Conservation (phyloP, 2,329 filamentous ascomycete species). For the Capronia epimyces region DNA sequence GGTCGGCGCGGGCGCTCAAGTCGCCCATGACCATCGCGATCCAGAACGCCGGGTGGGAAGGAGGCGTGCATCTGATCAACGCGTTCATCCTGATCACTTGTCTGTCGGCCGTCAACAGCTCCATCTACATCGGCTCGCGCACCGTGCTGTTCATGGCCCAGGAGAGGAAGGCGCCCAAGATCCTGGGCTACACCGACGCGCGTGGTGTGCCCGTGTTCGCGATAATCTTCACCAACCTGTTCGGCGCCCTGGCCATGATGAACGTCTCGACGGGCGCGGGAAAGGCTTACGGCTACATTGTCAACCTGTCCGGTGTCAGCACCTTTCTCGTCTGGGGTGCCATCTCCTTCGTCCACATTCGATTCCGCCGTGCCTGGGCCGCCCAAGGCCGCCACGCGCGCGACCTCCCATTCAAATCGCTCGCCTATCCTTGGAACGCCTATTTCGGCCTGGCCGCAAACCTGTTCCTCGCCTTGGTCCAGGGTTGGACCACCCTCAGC, state of each 20-base stretch:
- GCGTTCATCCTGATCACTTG: conserved; percentile 70
- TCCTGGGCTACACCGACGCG: conserved; percentile 65
- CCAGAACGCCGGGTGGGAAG: conserved; percentile 66
- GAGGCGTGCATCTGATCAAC: conserved; percentile 71
- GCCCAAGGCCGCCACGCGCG: conserved; percentile 36
- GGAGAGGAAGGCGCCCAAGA: conserved; percentile 62
- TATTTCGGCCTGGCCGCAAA: conserved; percentile 47
- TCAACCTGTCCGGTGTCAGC: conserved; percentile 22
- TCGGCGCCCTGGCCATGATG: conserved; percentile 24
- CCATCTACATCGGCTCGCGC: conserved; percentile 66
- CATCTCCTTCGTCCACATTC: conserved; percentile 41
- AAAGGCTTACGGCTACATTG: conserved; percentile 23
- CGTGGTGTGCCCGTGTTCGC: conserved; percentile 20
- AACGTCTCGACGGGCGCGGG: conserved; percentile 20
- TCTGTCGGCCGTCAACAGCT: conserved; percentile 65
- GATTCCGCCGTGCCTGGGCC: conserved; percentile 38
- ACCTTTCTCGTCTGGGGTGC: conserved; percentile 29
- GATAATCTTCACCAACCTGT: conserved; percentile 22
- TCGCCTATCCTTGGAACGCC: conserved; percentile 50
- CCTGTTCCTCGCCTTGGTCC: conserved; percentile 47
- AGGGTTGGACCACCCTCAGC: conserved; percentile 50
- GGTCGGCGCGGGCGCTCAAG: conserved; percentile 58
- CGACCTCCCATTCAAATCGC: conserved; percentile 46
- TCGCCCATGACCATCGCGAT: conserved; percentile 71
- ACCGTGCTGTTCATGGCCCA: conserved; percentile 73